These are phyloP conservation scores for Casaregolazyma suthepensis DNA, from an alignment of 1,139 yeast species.

Conservation along the genomic window DNA sequence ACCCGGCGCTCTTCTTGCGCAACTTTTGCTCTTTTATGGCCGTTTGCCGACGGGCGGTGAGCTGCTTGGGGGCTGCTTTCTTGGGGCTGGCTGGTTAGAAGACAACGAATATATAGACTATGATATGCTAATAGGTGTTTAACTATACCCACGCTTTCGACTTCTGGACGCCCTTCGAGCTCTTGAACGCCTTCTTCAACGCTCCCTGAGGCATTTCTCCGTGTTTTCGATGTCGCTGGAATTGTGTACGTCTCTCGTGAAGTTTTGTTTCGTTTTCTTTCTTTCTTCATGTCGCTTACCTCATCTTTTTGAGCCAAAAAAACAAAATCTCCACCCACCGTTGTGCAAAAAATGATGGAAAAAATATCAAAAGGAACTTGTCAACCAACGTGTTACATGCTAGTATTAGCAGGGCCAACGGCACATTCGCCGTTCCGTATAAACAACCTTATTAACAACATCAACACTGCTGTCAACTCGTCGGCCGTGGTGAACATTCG, in stretches of 20 bases:
- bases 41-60: conserved; percentile 60
- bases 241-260: neutral
- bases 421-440: conserved; percentile 88
- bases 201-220: conserved; percentile 53
- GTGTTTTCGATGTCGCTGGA: neutral
- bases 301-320: conserved; percentile 2
- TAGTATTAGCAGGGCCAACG: conserved; percentile 80
- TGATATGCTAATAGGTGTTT: too few relatives aligned
- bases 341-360: neutral
- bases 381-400: conserved; percentile 27
- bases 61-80: conserved; percentile 68
- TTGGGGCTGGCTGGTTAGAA: conserved; percentile 43
- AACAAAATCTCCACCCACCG: neutral
- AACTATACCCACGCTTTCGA: conserved; percentile 5
- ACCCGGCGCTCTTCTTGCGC: conserved; percentile 59
- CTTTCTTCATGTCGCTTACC: neutral
- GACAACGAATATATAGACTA: too few relatives aligned
- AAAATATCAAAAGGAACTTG: neutral
- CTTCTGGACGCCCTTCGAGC: conserved; percentile 9
- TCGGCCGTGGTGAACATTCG: conserved; percentile 63
- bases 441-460: conserved; percentile 60
- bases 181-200: conserved; percentile 32
- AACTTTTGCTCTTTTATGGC: conserved; percentile 39
- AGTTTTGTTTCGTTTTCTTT: neutral
- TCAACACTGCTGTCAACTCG: conserved; percentile 62